Conservation (phyloP, 2,329 filamentous ascomycete genomes). For the Diaporthe humulicola region DNA sequence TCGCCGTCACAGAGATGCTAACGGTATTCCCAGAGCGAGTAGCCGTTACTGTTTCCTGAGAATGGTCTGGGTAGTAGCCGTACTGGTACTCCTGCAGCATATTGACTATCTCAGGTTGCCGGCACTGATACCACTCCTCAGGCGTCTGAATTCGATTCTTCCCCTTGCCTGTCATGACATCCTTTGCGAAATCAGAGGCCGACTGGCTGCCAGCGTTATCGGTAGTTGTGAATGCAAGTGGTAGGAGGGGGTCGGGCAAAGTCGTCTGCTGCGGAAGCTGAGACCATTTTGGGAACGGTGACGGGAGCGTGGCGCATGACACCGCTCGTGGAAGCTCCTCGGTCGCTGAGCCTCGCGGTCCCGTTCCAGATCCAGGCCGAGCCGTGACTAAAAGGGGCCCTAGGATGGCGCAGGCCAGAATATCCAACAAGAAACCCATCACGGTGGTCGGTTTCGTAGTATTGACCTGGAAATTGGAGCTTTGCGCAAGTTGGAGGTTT, state of each 20-base stretch:
- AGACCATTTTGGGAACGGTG: slow-evolving; percentile 51
- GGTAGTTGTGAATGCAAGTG: slow-evolving; percentile 53
- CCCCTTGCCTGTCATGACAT: slow-evolving; percentile 55
- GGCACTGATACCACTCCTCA: slow-evolving; percentile 63
- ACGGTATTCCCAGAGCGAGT: slow-evolving; percentile 60
- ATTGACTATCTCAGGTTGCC: slow-evolving; percentile 63
- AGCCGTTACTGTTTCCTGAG: slow-evolving; percentile 59
- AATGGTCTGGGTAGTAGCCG: slow-evolving; percentile 64
- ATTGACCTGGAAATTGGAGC: not conserved
- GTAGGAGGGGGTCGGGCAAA: slow-evolving; percentile 60
- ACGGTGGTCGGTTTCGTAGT: not conserved
- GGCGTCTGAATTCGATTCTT: slow-evolving; percentile 57
- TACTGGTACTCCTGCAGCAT: slow-evolving; percentile 65
- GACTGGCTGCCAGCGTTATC: slow-evolving; percentile 50
- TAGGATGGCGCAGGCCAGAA: not conserved
- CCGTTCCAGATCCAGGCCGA: not conserved
- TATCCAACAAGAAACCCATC: not conserved
- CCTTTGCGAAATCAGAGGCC: slow-evolving; percentile 47
- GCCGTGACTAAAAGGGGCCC: not conserved
- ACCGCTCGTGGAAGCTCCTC: slow-evolving; percentile 14
- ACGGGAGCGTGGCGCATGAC: slow-evolving; percentile 45
- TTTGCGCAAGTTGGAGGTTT: not conserved
- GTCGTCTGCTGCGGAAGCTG: slow-evolving; percentile 53
- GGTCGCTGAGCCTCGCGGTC: not conserved
- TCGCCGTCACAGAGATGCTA: slow-evolving; percentile 56